Evolutionary conservation across 169 alveolate genomes (phyloP).

Genomic region (Cardiosporidium cionae): DNA sequence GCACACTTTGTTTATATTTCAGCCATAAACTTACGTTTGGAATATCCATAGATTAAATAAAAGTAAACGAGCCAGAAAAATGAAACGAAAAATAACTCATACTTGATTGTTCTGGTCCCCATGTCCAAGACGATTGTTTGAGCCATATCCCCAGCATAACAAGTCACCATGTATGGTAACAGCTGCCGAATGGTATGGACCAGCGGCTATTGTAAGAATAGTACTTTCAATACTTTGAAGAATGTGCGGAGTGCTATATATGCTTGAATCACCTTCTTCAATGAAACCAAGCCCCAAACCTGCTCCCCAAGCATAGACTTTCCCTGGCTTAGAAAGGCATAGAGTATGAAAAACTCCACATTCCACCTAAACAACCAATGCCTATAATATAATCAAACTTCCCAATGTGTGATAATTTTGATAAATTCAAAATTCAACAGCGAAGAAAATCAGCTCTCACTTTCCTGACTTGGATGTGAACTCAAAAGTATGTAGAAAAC

Average conservation of each 20-base stretch:
- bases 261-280: neutral
- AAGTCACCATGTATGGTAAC: constrained; percentile 46
- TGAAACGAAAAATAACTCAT: neutral
- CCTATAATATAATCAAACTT: too few relatives aligned
- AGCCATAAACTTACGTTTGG: too few relatives aligned
- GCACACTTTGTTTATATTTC: neutral
- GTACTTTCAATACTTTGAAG: neutral
- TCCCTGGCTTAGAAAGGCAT: constrained; percentile 31
- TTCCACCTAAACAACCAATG: constrained; percentile 41
- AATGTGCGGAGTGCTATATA: neutral
- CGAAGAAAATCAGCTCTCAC: constrained; percentile 1
- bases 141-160: constrained; percentile 52
- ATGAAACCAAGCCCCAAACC: constrained; percentile 20
- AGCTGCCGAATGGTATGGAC: constrained; percentile 57
- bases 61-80: too few relatives aligned
- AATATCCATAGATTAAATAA: too few relatives aligned
- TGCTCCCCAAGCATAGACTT: constrained; percentile 41
- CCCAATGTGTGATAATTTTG: neutral
- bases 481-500: neutral
- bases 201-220: constrained; percentile 43
- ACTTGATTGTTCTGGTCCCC: constrained; percentile 38
- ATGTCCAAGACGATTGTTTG: constrained; percentile 46
- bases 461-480: neutral
- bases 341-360: constrained; percentile 47
- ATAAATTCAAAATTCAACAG: constrained; percentile 1